These are phyloP conservation scores for Rhizopus microsporus DNA, from an alignment of 371 early-diverging fungal genomes.

Conservation along the genomic window DNA sequence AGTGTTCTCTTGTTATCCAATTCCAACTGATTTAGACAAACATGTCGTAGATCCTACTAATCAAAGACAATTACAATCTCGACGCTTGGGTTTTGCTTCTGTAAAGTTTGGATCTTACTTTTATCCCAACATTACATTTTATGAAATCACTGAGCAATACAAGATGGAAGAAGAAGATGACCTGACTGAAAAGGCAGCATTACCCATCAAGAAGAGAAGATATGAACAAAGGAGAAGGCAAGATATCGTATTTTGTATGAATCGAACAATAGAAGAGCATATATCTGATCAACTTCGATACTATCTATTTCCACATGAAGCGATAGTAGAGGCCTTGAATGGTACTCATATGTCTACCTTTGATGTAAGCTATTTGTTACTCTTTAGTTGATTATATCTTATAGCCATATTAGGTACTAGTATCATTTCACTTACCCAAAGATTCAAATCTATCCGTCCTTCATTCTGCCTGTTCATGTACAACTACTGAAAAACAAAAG, in stretches of 20 bases:
- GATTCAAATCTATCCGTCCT: conserved; percentile 2
- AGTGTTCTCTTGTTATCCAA: not conserved
- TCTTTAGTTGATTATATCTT: not conserved
- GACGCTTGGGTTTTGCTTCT: conserved; percentile 3
- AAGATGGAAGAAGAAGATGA: too few species aligned
- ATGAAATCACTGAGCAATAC: not conserved
- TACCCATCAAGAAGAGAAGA: too few species aligned
- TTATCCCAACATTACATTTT: conserved; percentile 4
- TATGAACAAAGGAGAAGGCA: too few species aligned
- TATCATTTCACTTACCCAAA: conserved; percentile 5
- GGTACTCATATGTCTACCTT: not conserved
- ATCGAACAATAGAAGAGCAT: not conserved
- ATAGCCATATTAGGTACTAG: not conserved
- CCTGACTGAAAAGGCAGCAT: too few species aligned
- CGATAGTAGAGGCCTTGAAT: conserved; percentile 4
- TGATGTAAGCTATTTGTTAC: conserved; percentile 1
- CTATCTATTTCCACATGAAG: conserved; percentile 37
- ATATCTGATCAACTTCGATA: conserved; percentile 3
- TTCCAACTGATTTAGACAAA: not conserved
- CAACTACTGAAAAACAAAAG: not conserved
- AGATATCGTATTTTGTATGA: not conserved
- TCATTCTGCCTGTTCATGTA: conserved; percentile 4
- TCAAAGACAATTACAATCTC: not conserved
- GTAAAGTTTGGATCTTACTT: not conserved
- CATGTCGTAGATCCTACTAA: too few species aligned